Evolutionary conservation across 495 filamentous ascomycete species (phyloP).

Genomic region (Tuber indicum): DNA sequence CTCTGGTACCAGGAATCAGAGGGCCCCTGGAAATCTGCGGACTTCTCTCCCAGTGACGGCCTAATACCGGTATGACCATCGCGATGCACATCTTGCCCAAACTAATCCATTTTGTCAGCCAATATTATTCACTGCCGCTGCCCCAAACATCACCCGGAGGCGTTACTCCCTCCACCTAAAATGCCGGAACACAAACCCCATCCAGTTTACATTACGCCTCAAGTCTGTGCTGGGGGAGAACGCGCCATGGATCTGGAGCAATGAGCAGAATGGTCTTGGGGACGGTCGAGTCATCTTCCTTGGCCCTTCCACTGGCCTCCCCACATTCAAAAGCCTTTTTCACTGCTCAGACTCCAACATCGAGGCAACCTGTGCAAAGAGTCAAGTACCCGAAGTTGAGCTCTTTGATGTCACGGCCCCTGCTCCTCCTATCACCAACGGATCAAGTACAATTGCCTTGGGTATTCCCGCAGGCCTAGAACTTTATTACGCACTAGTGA

Average conservation of each 20-base stretch:
- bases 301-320: neutral
- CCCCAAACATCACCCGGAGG: conserved; percentile 6
- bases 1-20: conserved; percentile 32
- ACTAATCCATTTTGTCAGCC: neutral
- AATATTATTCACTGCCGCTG: neutral
- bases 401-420: conserved; percentile 29
- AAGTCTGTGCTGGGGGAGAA: conserved; percentile 9
- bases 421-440: conserved; percentile 19
- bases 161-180: conserved; percentile 27
- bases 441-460: conserved; percentile 13
- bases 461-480: conserved; percentile 26
- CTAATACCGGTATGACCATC: neutral
- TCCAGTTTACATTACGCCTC: conserved; percentile 36
- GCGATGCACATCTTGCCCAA: neutral
- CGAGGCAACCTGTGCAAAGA: conserved; percentile 10
- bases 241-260: conserved; percentile 36
- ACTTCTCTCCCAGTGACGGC: conserved; percentile 22
- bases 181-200: conserved; percentile 8
- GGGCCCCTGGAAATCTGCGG: conserved; percentile 22
- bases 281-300: conserved; percentile 34
- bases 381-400: conserved; percentile 30
- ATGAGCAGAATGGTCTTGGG: conserved; percentile 26
- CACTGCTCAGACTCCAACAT: conserved; percentile 23
- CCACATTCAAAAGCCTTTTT: conserved; percentile 28
- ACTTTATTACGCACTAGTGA: conserved; percentile 35